Evolutionary conservation across 2,329 filamentous ascomycete species (phyloP).

Genomic region (Beauveria sp.): DNA sequence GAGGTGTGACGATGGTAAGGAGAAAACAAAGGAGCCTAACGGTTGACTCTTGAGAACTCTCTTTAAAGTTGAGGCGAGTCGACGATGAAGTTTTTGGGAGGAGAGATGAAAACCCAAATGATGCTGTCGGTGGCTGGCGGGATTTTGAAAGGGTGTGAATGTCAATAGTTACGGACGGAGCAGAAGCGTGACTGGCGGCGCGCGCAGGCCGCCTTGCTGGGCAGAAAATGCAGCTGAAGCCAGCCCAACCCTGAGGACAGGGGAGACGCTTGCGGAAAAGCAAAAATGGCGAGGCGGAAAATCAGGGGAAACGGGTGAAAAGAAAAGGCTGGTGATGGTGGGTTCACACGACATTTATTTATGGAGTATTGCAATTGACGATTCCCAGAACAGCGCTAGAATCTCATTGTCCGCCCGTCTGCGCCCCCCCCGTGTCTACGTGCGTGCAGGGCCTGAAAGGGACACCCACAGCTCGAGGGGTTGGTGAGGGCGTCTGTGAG

Average conservation of each 20-base stretch:
- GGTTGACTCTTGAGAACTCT: not conserved
- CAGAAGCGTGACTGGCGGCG: not conserved
- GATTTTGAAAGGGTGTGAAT: not conserved
- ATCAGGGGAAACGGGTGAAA: not conserved
- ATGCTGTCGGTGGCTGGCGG: not conserved
- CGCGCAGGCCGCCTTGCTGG: not conserved
- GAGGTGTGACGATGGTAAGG: not conserved
- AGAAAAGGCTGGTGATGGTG: not conserved
- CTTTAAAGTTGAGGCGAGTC: not conserved
- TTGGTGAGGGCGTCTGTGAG: too few relatives aligned
- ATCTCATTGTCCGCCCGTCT: not conserved
- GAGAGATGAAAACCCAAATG: not conserved
- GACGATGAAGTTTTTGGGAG: not conserved
- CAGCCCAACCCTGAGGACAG: not conserved
- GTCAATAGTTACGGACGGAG: not conserved
- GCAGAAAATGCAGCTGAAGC: not conserved
- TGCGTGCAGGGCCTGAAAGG: too few relatives aligned
- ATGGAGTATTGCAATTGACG: not conserved
- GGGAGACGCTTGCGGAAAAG: not conserved
- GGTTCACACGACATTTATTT: too few relatives aligned
- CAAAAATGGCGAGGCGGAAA: not conserved
- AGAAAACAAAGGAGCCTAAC: not conserved
- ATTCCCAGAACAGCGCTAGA: not conserved
- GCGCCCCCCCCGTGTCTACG: too few relatives aligned
- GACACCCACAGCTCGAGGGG: too few relatives aligned